These are phyloP conservation scores for Hamiltosporidium tvaerminnensis DNA, from an alignment of 371 early-diverging fungal species.

Conservation along the genomic window DNA sequence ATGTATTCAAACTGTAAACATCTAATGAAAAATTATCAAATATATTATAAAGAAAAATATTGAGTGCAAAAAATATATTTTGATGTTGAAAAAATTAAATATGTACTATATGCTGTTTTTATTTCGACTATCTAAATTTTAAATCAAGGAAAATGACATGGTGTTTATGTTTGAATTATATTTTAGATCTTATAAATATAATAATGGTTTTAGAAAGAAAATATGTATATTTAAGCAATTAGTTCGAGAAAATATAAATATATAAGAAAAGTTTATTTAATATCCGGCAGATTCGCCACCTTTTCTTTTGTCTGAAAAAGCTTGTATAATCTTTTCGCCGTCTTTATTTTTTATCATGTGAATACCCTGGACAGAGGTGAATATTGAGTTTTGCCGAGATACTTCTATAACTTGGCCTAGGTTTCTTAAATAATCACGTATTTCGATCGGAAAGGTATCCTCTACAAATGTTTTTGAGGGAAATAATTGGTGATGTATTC, in stretches of 20 bases:
- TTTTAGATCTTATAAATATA: too few relatives aligned
- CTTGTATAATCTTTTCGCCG: conserved; percentile 15
- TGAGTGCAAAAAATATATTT: too few relatives aligned
- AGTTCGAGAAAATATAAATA: too few relatives aligned
- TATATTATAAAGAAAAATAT: too few relatives aligned
- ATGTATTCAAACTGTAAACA: too few relatives aligned
- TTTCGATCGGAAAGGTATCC: conserved; percentile 1
- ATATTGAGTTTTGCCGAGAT: conserved; percentile 24
- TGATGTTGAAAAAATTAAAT: too few relatives aligned
- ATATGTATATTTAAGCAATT: background rate
- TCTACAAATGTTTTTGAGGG: conserved; percentile 58
- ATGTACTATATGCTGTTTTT: too few relatives aligned
- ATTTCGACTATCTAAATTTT: too few relatives aligned
- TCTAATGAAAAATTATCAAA: too few relatives aligned
- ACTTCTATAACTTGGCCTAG: conserved; percentile 26
- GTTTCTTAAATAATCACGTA: conserved; percentile 8
- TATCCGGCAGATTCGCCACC: conserved; percentile 23
- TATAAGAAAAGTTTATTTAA: conserved; percentile 6
- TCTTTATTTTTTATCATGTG: conserved; percentile 18
- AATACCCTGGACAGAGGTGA: conserved; percentile 43
- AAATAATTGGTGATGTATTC: conserved; percentile 77
- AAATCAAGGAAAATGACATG: too few relatives aligned
- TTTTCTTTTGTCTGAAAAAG: conserved; percentile 39
- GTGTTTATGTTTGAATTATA: too few relatives aligned
- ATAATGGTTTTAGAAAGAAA: too few relatives aligned